Conservation (phyloP, 1,284 basidiomycete genomes). For the Tilletia walkeri region DNA sequence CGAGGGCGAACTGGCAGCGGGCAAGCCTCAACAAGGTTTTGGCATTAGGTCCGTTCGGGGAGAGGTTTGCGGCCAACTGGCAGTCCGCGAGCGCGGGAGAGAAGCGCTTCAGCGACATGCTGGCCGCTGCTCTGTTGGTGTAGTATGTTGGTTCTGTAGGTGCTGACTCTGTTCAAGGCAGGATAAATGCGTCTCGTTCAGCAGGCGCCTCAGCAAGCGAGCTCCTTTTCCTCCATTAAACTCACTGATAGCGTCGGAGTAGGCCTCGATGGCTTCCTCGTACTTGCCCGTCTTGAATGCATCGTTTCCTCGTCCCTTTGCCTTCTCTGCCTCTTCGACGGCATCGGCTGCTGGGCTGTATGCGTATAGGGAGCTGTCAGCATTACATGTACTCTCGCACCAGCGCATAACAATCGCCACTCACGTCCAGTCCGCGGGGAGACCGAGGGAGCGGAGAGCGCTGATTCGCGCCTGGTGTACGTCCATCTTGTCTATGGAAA, state of each 20-base stretch:
- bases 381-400: background rate
- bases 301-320: slow-evolving; percentile 52
- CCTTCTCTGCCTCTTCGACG: slow-evolving; percentile 36
- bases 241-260: slow-evolving; percentile 39
- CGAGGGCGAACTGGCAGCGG: slow-evolving; percentile 46
- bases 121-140: slow-evolving; percentile 80
- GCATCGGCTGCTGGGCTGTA: slow-evolving; percentile 21
- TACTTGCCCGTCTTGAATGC: slow-evolving; percentile 47
- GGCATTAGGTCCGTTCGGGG: slow-evolving; percentile 53
- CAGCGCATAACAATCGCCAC: background rate
- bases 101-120: slow-evolving; percentile 77
- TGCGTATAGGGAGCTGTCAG: background rate
- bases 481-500: background rate
- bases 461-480: slow-evolving; percentile 4
- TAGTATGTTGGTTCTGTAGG: slow-evolving; percentile 71
- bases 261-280: slow-evolving; percentile 49
- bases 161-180: slow-evolving; percentile 62
- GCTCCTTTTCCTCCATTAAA: background rate
- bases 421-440: slow-evolving; percentile 10
- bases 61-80: slow-evolving; percentile 69
- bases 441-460: slow-evolving; percentile 12
- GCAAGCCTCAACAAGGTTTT: slow-evolving; percentile 46
- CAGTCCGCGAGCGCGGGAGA: slow-evolving; percentile 73
- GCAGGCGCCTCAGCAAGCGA: too few relatives aligned
- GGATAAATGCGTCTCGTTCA: background rate